Evolutionary conservation across 2,329 filamentous ascomycete species (phyloP), one percentile per base, ranked within the genome.

Genomic region (Aspergillus sp.): DNA sequence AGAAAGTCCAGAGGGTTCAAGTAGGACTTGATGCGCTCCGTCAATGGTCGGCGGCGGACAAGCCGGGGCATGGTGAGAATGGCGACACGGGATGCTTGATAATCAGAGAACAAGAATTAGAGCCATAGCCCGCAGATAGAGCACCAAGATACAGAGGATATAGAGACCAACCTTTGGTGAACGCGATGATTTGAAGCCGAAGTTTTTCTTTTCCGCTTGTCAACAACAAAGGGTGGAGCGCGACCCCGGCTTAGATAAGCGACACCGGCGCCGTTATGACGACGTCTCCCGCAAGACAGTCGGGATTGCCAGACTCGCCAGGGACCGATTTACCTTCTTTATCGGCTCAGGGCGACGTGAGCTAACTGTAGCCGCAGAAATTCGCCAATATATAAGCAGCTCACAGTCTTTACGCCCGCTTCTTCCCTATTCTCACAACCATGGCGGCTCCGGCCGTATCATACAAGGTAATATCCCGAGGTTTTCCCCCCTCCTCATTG

Each of bases 1-100:
- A 95, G 80, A 71, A 94, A 91, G 78, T 99, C 95, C 80, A 91
- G 89, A 3, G 91, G 92, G 72, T 98, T 94, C 61, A 97, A 81
- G 75, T 87, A 87, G 59, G 90, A 84, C 73, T 87, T 87, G 75
- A 98, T 84, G 75, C 94, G 91, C 83, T 98, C 90, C 30, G 80
- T 74, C 67, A 97, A 84, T 74, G 95, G 89, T 74, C 87, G 87
- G 70, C 87, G 88, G 74, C 95, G 92, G 68, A 99, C 88, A 63
- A 97, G 85, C 70, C 89, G 88, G 69, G 92, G 92, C 84, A 92
- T 89, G 74, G 81, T 86, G 84, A 53, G 21, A 36, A 50, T 52
- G 60, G 50, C 10, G 19, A 43, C 25, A 41, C 15, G 23, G 23
- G 15, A 41, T 51, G 30, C 32, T 21, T 17, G 21, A 43, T 13